Evolutionary conservation across 257 asterid species (phyloP), one percentile per base, ranked within the genome.

Genomic region (Echium plantagineum): DNA sequence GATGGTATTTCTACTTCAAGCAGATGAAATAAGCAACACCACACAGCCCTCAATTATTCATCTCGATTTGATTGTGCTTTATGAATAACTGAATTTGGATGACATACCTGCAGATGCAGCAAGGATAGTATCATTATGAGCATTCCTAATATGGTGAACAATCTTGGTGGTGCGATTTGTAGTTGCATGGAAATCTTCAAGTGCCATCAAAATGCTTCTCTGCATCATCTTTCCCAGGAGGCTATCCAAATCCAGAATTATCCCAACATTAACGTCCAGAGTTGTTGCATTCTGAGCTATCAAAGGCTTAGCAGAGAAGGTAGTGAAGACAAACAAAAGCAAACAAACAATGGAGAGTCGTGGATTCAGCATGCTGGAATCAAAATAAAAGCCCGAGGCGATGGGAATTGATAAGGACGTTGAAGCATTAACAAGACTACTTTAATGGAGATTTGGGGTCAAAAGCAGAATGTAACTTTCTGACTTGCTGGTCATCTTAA

Each of bases 51-150:
- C 32, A 35, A 9, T 32, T 3, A 32, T 32, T 32, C 7, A 7
- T 35, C 46, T 3, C 1, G 46, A 35, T 35, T 35, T 9, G 13
- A 35, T 35, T 35, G 9, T 35, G 46, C 7, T 35, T 35, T 3
- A 4, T 6, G 13, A 35, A 7, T 7, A 35, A 35, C 24, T 30
- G 47, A 61, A 15, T 24, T 7, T 3, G 30, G 21, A 5, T 63
- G 18, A 55, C 26, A 16, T 46, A 68, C 78, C 83, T 21, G 78
- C 72, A 26, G 62, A 64, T 55, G 83, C 80, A 57, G 86, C 86
- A 47, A 22, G 63, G 9, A 75, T 67, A 22, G 71, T 63, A 63
- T 73, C 78, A 47, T 15, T 53, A 13, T 38, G 54, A 7, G 81
- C 71, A 66, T 75, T 63, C 51, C 75, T 68, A 60, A 77, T 30